Evolutionary conservation across 208 protist species (phyloP).

Genomic region (Trypanosoma conorhini): DNA sequence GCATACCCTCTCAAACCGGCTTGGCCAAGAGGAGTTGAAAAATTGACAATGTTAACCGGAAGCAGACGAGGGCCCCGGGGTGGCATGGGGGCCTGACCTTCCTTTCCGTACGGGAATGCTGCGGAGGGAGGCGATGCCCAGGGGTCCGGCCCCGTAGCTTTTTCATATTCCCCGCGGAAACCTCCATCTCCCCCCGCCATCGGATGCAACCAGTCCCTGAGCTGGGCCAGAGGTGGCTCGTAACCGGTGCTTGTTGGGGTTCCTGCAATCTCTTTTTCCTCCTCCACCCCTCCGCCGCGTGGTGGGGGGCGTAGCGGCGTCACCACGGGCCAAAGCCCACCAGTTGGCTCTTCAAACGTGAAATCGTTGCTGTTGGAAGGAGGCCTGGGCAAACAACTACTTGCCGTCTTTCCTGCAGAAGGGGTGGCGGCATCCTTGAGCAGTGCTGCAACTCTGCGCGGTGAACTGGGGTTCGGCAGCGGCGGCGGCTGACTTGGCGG

Average conservation of each 20-base stretch:
- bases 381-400: not conserved
- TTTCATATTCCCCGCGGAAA: not conserved
- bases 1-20: not conserved
- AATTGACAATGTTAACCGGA: not conserved
- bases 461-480: not conserved
- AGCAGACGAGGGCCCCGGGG: not conserved
- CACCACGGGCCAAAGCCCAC: not conserved
- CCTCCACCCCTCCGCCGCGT: not conserved
- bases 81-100: not conserved
- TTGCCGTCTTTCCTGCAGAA: not conserved
- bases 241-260: not conserved
- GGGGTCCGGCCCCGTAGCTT: not conserved
- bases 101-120: not conserved
- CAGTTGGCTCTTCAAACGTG: not conserved
- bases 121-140: not conserved
- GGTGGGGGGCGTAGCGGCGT: not conserved
- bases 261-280: not conserved
- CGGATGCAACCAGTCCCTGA: not conserved
- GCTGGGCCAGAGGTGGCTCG: not conserved
- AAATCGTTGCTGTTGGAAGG: not conserved
- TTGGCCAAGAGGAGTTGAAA: conserved; percentile 2
- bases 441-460: not conserved
- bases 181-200: not conserved
- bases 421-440: not conserved
- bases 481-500: not conserved